A percentile compares a stretch with the other conserved stretches of the same genome.
Evolutionary conservation across 2,329 filamentous ascomycete species (phyloP).

Genomic region (Stenocarpella maydis): DNA sequence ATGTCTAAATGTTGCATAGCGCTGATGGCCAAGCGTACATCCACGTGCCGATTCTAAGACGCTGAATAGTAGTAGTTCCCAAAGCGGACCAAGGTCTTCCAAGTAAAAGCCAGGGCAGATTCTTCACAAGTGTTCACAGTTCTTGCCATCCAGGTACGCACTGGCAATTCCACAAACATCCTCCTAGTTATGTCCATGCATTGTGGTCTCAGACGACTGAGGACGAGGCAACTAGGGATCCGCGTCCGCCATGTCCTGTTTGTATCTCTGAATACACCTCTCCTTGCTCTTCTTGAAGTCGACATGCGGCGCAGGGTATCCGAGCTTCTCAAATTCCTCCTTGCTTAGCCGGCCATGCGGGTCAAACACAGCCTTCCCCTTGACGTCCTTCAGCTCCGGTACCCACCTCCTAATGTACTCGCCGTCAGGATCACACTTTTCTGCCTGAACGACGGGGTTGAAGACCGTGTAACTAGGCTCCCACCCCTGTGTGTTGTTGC

Average conservation of each 20-base stretch:
- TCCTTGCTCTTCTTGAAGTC: conserved; percentile 67
- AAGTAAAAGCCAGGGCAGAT: too few species aligned
- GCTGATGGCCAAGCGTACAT: too few species aligned
- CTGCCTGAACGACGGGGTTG: conserved; percentile 72
- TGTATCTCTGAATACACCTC: conserved; percentile 68
- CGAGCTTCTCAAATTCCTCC: conserved; percentile 58
- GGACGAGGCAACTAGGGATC: too few species aligned
- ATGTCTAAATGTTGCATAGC: too few species aligned
- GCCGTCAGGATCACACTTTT: conserved; percentile 72
- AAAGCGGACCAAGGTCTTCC: too few species aligned
- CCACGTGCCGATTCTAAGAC: too few species aligned
- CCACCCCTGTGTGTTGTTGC: conserved; percentile 72
- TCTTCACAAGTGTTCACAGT: too few species aligned
- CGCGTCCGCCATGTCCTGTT: conserved; percentile 47
- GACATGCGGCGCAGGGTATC: conserved; percentile 70
- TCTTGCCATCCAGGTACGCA: too few species aligned
- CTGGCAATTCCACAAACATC: too few species aligned
- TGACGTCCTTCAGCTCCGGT: conserved; percentile 64
- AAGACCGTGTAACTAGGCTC: conserved; percentile 79
- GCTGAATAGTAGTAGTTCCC: too few species aligned
- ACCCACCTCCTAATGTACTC: conserved; percentile 74
- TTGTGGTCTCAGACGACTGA: too few species aligned
- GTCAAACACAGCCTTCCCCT: conserved; percentile 70
- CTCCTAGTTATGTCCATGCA: too few species aligned
- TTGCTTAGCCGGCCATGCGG: conserved; percentile 64